These are phyloP conservation scores for Oryza rufipogon DNA, from an alignment of 176 grass and related monocot genomes.

Conservation along the genomic window DNA sequence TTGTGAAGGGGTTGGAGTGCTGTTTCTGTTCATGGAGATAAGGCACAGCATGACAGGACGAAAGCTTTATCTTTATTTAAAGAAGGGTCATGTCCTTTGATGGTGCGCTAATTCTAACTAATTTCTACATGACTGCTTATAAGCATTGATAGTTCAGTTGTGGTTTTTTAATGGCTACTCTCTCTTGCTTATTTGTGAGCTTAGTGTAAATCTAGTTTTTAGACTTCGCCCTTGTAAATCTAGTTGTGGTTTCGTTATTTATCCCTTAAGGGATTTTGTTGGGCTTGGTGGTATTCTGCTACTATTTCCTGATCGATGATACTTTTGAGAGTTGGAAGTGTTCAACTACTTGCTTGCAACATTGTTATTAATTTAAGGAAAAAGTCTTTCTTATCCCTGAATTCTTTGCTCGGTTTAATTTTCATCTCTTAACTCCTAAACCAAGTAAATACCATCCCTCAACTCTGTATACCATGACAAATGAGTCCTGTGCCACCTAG, in stretches of 20 bases:
- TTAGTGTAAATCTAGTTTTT: not conserved
- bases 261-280: constrained; percentile 6
- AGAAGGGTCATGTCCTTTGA: constrained; percentile 88
- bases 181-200: constrained; percentile 35
- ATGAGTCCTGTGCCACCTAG: too few relatives aligned
- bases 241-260: constrained; percentile 28
- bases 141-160: constrained; percentile 25
- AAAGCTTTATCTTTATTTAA: constrained; percentile 95
- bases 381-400: too few relatives aligned
- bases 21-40: constrained; percentile 94
- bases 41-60: constrained; percentile 88
- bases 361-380: constrained; percentile 1
- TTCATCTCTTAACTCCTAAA: not conserved
- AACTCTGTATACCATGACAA: not conserved
- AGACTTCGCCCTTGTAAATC: not conserved
- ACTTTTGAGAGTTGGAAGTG: not conserved
- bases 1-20: constrained; percentile 89
- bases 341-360: not conserved
- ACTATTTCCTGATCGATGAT: not conserved
- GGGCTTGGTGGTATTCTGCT: not conserved
- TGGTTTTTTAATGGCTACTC: not conserved
- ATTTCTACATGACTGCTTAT: constrained; percentile 15
- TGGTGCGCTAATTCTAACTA: constrained; percentile 56
- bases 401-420: not conserved
- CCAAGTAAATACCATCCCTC: not conserved